Base-by-base conservation (phyloP, 2,329 filamentous ascomycete genomes). In the Cladosporium cucumerinum region DNA sequence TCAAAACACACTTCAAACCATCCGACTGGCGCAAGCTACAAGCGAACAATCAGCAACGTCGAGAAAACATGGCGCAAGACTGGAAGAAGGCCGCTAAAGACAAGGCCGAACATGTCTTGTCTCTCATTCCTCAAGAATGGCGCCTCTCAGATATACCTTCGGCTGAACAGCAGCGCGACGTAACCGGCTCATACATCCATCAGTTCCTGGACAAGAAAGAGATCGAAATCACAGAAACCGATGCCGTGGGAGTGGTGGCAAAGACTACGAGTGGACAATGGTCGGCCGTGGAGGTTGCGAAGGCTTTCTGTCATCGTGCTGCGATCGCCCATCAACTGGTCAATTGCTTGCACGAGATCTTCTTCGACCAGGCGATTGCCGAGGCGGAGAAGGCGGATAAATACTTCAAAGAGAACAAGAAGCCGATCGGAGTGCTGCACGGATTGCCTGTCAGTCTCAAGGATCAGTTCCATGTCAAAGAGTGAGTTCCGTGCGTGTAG, bases 191-290 rank as follows among this genome's bases (percentile, higher is more conserved):
- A 16, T 88, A 84, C 68, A 82, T 87, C 51, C 81, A 84, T 32
- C 81, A 86, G 61, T 88, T 81, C 66, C 77, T 89, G 1, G 79
- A 76, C 6, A 64, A 79, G 23, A 73, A 78, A 48, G 86, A 89
- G 69, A 77, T 88, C 14, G 81, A 84, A 49, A 88, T 89, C 65
- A 89, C 87, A 0, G 84, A 87, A 69, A 84, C 82, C 5, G 83
- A 86, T 71, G 85, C 85, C 3, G 80, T 83, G 6, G 82, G 80
- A 0, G 86, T 89, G 64, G 82, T 83, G 0, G 77, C 81, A 57
- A 82, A 83, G 52, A 86, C 85, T 1, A 81, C 79, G 0, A 76
- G 78, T 1, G 86, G 86, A 1, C 68, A 71, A 66, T 88, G 86
- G 86, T 84, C 78, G 8, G 84, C 86, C 1, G 80, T 84, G 12